These are phyloP conservation scores for Carallia brachiata DNA, from an alignment of 345 rosid species.

Conservation along the genomic window DNA sequence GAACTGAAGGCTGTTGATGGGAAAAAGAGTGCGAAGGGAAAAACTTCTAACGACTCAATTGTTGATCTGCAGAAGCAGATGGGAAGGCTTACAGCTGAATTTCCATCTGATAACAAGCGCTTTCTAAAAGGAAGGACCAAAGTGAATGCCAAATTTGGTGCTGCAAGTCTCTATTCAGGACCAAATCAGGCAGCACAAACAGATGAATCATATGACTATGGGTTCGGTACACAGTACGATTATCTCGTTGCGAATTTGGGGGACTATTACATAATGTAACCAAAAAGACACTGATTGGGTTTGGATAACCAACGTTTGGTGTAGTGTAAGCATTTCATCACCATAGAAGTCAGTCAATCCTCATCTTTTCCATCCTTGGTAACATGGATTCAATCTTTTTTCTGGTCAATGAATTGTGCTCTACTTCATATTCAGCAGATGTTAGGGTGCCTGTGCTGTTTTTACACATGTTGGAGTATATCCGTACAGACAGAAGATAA, in stretches of 20 bases:
- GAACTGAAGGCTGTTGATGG: conserved; percentile 95
- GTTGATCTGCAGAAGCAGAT: conserved; percentile 94
- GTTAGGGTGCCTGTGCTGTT: conserved; percentile 14
- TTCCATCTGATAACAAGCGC: conserved; percentile 77
- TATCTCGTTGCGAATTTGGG: conserved; percentile 60
- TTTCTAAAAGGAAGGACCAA: conserved; percentile 62
- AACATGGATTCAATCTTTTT: conserved; percentile 23
- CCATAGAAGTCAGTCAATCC: conserved; percentile 19
- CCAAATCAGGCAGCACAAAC: conserved; percentile 44
- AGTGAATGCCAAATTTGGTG: conserved; percentile 41
- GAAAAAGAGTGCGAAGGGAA: conserved; percentile 80
- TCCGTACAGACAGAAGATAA: conserved; percentile 24
- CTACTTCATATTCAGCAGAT: conserved; percentile 24
- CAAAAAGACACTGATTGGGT: not conserved
- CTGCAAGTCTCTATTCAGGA: conserved; percentile 36
- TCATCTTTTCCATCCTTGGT: conserved; percentile 21
- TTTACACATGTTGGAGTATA: conserved; percentile 16
- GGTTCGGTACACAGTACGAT: conserved; percentile 57
- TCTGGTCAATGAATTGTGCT: conserved; percentile 22
- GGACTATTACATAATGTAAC: conserved; percentile 56
- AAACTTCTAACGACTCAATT: conserved; percentile 64
- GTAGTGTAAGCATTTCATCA: conserved; percentile 16
- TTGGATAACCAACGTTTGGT: conserved; percentile 12
- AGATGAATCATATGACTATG: conserved; percentile 49
- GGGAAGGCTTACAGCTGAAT: conserved; percentile 89